phyloP scores from a whole-genome alignment of 179 eudicot genomes.

The Beta macrorhiza region DNA sequence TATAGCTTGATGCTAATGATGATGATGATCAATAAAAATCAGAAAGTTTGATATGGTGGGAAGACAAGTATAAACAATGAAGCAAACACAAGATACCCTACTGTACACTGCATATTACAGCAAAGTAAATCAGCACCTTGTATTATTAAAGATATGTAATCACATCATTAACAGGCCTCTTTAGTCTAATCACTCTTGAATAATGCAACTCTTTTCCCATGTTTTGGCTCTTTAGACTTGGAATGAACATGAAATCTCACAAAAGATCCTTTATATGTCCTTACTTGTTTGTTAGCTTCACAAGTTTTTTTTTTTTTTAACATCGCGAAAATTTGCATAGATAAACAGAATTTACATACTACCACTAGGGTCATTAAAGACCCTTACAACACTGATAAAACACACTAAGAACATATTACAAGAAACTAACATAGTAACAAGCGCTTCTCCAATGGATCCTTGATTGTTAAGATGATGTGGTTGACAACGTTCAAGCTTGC shows the following conservation, averaged over 20 bases:
- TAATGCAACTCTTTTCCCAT: conserved; percentile 7
- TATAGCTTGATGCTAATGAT: background rate
- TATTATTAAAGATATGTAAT: conserved; percentile 13
- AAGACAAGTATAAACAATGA: background rate
- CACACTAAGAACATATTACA: too few species aligned
- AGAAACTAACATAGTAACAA: too few species aligned
- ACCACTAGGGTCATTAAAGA: too few species aligned
- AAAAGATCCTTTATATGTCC: conserved; percentile 16
- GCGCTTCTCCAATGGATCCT: too few species aligned
- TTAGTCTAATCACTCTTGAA: conserved; percentile 21
- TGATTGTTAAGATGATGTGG: too few species aligned
- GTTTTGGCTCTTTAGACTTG: background rate
- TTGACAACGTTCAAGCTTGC: too few species aligned
- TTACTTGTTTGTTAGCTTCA: conserved; percentile 1
- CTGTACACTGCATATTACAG: conserved; percentile 5
- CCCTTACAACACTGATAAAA: too few species aligned
- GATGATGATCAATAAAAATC: background rate
- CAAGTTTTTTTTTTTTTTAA: too few species aligned
- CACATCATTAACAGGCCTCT: conserved; percentile 29
- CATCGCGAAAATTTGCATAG: too few species aligned
- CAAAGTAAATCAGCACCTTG: conserved; percentile 14
- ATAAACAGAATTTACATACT: too few species aligned
- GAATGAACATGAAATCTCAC: conserved; percentile 18
- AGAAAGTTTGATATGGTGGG: background rate
- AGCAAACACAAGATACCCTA: conserved; percentile 8